Base-by-base conservation (phyloP, 331 rosid species). In the Prunus yedoensis region DNA sequence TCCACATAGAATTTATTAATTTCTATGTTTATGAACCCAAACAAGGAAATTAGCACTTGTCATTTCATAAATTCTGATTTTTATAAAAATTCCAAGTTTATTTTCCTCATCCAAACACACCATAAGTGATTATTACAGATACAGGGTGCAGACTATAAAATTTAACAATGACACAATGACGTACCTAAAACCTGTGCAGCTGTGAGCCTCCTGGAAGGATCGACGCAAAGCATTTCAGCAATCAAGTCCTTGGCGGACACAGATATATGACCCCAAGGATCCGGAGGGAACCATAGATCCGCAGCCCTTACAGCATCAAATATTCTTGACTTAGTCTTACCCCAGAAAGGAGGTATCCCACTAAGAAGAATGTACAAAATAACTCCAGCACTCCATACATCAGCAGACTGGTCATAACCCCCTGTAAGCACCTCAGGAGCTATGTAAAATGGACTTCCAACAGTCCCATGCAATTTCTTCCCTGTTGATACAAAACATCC, bases 291-390 rank as follows among this genome's bases (percentile, higher is more conserved):
- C 76, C 87, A 83, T 30, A 83, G 80, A 68, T 80, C 87, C 15
- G 87, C 82, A 27, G 77, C 79, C 73, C 84, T 76, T 61, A 83
- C 87, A 23, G 87, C 84, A 27, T 83, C 87, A 27, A 83, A 83
- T 73, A 83, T 83, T 73, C 77, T 80, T 62, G 87, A 80, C 71
- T 80, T 83, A 0, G 84, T 83, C 79, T 76, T 83, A 16, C 86
- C 86, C 84, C 89, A 85, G 69, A 85, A 82, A 0, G 89, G 89
- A 9, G 89, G 89, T 73, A 77, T 79, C 62, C 86, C 89, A 64
- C 89, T 85, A 47, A 85, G 86, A 70, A 85, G 86, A 27, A 82
- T 82, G 41, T 85, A 85, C 47, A 85, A 63, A 59, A 82, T 78
- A 56, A 74, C 80, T 49, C 86, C 86, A 56, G 83, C 80, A 66